These are phyloP conservation scores for Rhodamnia argentea DNA, from an alignment of 345 rosid genomes.

Conservation along the genomic window DNA sequence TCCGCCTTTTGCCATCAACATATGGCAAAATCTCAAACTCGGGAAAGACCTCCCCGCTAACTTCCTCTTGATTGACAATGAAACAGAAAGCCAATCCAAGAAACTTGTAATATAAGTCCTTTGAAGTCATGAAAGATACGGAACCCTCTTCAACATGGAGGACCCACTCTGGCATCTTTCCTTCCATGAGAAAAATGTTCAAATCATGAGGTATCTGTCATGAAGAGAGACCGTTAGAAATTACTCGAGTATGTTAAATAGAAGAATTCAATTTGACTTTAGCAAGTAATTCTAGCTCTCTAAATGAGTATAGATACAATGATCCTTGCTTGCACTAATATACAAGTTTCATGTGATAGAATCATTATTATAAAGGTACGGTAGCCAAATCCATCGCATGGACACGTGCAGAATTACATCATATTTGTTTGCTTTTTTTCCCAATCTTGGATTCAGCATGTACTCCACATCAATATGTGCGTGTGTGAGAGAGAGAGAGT, in stretches of 20 bases:
- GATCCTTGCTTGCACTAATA: no score
- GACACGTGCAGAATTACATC: no score
- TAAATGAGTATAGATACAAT: background rate
- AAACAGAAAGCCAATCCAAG: background rate
- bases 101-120: background rate
- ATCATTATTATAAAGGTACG: background rate
- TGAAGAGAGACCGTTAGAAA: background rate
- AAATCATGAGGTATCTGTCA: no score
- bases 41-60: no score
- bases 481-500: background rate
- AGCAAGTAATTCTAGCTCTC: background rate
- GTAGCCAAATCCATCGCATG: no score
- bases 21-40: no score
- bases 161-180: background rate
- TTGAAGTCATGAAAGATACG: background rate
- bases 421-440: no score
- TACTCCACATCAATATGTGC: background rate
- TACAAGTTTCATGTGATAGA: no score
- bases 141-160: background rate
- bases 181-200: no score
- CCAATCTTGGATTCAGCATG: background rate
- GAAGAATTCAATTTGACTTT: no score
- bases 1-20: background rate
- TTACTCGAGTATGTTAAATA: no score
- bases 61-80: no score